A percentile compares a stretch with the other conserved stretches of the same genome.
Conservation (phyloP, 2,329 filamentous ascomycete genomes). For the Huntiella bhutanensis region DNA sequence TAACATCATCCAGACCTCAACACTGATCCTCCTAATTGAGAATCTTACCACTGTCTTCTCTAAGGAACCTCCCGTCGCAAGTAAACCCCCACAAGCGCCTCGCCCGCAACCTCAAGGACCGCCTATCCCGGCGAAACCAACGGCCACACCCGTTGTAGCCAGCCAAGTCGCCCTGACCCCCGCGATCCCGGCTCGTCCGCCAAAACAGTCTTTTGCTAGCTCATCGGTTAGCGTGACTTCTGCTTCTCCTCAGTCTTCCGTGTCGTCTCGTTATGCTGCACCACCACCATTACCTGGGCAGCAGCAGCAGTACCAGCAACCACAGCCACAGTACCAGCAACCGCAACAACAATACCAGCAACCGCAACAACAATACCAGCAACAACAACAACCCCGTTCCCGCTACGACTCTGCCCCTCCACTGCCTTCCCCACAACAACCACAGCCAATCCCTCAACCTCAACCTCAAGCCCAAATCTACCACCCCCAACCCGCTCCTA, state of each 20-base stretch:
- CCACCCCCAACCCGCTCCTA: slow-evolving; percentile 31
- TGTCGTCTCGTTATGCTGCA: slow-evolving; percentile 23
- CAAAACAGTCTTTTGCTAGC: slow-evolving; percentile 11
- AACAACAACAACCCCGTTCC: not conserved
- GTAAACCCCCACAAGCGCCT: slow-evolving; percentile 21
- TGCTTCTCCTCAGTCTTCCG: not conserved
- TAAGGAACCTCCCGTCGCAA: slow-evolving; percentile 81
- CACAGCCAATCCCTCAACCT: slow-evolving; percentile 10
- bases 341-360: not conserved
- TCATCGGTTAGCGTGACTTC: no score
- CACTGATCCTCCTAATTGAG: slow-evolving; percentile 60
- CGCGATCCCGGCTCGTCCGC: slow-evolving; percentile 16
- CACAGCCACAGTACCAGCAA: not conserved
- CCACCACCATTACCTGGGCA: slow-evolving; percentile 24
- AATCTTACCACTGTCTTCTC: slow-evolving; percentile 76
- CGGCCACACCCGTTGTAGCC: not conserved
- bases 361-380: not conserved
- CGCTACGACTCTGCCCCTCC: no score
- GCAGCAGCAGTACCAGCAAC: not conserved
- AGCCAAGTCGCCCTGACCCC: slow-evolving; percentile 13
- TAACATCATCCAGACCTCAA: slow-evolving; percentile 48
- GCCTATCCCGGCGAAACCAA: slow-evolving; percentile 30
- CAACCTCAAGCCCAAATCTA: slow-evolving; percentile 20
- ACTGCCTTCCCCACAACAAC: not conserved
- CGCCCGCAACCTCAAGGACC: slow-evolving; percentile 27